Base-by-base conservation (phyloP, 2,329 filamentous ascomycete species). In the Amylocarpus encephaloides region DNA sequence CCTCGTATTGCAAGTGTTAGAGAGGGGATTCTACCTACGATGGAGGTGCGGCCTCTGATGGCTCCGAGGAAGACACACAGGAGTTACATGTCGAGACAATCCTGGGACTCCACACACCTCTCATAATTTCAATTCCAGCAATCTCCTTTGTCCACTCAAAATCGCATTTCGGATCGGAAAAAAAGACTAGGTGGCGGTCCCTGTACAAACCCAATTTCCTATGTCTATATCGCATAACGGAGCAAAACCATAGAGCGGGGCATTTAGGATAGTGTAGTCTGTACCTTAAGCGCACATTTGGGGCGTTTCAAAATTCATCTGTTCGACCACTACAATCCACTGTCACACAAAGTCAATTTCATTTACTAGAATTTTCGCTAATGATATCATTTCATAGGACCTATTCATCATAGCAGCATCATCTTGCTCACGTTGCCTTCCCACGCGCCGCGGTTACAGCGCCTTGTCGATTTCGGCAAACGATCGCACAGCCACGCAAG, bases 371-470 rank as follows among this genome's bases (percentile, higher is more conserved):
- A 32, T 2, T 13, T 35, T 4, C 29, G 47, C 47, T 49, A 49
- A 49, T n/a, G 58, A 52, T 15, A 11, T 30, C 22, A 35, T 46
- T n/a, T 32, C 46, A 46, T 46, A 83, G 81, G 81, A 82, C 66
- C 72, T 86, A 56, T 80, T 86, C 64, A 72, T 86, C 58, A 86
- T 86, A 57, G 67, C 80, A 39, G 81, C 81, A 7, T 85, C 85
- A 12, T 86, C 83, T 1, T 90, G 86, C 66, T 73, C 81, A 10
- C 76, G 83, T 46, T 77, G 82, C 53, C 61, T 89, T 43, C 84
- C 85, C 10, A 74, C 74, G 33, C 75, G 79, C 55, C 70, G 83
- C 49, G 85, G 86, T 9, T 91, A 91, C 66, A 80, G 75, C 51
- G 74, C 82, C 38, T 71, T 91, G 19, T 77, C 77, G 34, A 69